Conservation (phyloP, 805 yeast species). For the Isabelozyma rhagii region DNA sequence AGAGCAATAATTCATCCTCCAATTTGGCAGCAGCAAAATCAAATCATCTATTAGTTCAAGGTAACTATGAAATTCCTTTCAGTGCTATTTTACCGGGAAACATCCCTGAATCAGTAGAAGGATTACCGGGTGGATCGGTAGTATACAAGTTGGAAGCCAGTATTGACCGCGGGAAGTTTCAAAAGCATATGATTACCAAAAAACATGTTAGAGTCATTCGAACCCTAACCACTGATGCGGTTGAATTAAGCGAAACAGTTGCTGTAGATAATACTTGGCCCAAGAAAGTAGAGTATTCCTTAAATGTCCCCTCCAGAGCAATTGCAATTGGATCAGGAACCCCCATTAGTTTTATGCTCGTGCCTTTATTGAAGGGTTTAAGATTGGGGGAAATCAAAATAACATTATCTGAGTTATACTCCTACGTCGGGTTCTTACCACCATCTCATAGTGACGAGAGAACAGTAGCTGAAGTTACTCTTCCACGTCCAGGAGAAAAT, state of each 20-base stretch:
- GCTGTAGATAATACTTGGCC: constrained; percentile 97
- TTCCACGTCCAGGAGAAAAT: constrained; percentile 41
- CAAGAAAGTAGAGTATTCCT: constrained; percentile 81
- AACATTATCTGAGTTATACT: constrained; percentile 63
- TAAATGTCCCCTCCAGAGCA: constrained; percentile 84
- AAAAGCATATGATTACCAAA: constrained; percentile 58
- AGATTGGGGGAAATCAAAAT: constrained; percentile 71
- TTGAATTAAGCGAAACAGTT: constrained; percentile 86
- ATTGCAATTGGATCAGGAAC: constrained; percentile 83
- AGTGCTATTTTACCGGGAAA: constrained; percentile 81
- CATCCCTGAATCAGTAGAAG: constrained; percentile 85
- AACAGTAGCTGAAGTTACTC: constrained; percentile 46
- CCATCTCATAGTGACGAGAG: constrained; percentile 63
- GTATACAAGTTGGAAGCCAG: constrained; percentile 73
- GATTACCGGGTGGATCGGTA: constrained; percentile 75
- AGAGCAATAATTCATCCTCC: constrained; percentile 8
- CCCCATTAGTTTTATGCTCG: constrained; percentile 65
- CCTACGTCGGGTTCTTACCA: constrained; percentile 57
- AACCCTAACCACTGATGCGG: constrained; percentile 82
- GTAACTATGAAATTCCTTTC: constrained; percentile 90
- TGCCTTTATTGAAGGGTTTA: constrained; percentile 80
- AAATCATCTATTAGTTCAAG: constrained; percentile 52
- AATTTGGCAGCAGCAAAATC: constrained; percentile 5
- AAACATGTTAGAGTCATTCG: constrained; percentile 79
- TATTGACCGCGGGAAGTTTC: constrained; percentile 79